Percentiles rank a stretch among this genome's conserved stretches.
Evolutionary conservation across 2,329 filamentous ascomycete species (phyloP).

Genomic region (Leptographium flavum): DNA sequence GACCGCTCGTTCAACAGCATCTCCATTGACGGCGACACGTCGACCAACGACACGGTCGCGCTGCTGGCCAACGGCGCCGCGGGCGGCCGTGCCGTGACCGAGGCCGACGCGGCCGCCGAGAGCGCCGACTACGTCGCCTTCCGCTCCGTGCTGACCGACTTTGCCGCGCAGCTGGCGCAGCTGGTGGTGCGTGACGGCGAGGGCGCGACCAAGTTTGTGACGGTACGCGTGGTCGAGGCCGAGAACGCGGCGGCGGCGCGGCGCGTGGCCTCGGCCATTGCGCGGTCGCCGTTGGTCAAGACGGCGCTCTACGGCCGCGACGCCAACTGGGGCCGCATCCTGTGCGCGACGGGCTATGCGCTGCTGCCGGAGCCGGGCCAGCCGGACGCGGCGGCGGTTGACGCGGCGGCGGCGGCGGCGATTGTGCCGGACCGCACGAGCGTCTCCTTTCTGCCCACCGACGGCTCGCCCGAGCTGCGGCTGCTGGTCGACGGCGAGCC

Average conservation of each 20-base stretch:
- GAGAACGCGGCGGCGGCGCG: constrained; percentile 56
- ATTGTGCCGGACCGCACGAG: constrained; percentile 57
- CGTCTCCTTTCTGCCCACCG: constrained; percentile 64
- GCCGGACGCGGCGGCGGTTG: constrained; percentile 19
- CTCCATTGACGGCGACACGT: constrained; percentile 92
- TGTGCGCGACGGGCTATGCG: constrained; percentile 84
- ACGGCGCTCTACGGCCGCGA: constrained; percentile 94
- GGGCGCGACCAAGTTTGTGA: constrained; percentile 96
- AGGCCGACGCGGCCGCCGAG: constrained; percentile 23
- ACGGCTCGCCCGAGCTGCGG: constrained; percentile 64
- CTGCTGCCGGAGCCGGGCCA: constrained; percentile 44
- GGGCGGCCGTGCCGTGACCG: constrained; percentile 50
- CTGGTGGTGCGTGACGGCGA: constrained; percentile 93
- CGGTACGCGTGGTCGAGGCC: constrained; percentile 68
- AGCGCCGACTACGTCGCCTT: constrained; percentile 57
- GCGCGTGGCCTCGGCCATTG: constrained; percentile 74
- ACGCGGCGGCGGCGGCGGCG: background rate
- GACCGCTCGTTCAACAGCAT: constrained; percentile 91
- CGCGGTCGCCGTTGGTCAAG: constrained; percentile 86
- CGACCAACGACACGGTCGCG: constrained; percentile 91
- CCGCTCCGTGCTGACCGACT: constrained; percentile 54
- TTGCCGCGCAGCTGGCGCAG: constrained; percentile 75
- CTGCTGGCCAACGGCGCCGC: constrained; percentile 92
- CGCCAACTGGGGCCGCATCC: constrained; percentile 95
- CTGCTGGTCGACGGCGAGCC: constrained; percentile 69